Evolutionary conservation across 306 rosid species (phyloP), one percentile per base, ranked within the genome.

Genomic region (Quercus parvula): DNA sequence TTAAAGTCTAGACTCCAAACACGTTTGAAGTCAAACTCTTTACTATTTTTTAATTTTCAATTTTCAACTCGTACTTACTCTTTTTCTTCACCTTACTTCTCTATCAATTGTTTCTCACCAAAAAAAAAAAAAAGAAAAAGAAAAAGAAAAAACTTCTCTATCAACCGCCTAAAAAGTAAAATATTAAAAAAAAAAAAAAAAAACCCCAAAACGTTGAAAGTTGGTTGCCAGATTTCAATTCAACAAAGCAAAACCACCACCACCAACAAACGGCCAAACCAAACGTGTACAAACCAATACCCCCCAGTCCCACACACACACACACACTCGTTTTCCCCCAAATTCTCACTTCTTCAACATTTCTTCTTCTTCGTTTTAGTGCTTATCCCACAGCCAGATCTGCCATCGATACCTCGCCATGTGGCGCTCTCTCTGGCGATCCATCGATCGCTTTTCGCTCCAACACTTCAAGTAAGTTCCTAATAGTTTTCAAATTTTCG

Each of bases 381-480:
- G 19, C 27, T 24, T 15, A 11, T 22, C 18, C 19, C 79, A 25
- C 33, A 6, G 7, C 5, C 24, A 68, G 55, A 57, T 75, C 44
- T 30, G 38, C 4, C 41, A 18, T 38, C 55, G 68, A 12, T 38
- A 33, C 38, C 79, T 76, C 79, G 24, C 76, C 74, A 90, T 93
- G 98, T 88, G 91, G 88, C 86, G 85, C 69, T 84, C 91, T 77
- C 61, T 93, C 88, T 90, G 92, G 94, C 90, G 94, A 77, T 87
- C 97, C 83, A 57, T 88, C 77, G 98, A 91, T 81, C 98, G 98
- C 81, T 93, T 93, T 85, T 93, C 97, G 64, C 81, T 91, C 71
- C 92, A 83, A 71, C 84, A 93, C 75, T 93, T 93, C 92, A 86
- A 74, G 98, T 87, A 77, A 79, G 92, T 75, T 54, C 18, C 27